A percentile compares a stretch with the other conserved stretches of the same genome.
phyloP scores from a whole-genome alignment of 73 alveolate genomes.

The Stentor roeselii region DNA sequence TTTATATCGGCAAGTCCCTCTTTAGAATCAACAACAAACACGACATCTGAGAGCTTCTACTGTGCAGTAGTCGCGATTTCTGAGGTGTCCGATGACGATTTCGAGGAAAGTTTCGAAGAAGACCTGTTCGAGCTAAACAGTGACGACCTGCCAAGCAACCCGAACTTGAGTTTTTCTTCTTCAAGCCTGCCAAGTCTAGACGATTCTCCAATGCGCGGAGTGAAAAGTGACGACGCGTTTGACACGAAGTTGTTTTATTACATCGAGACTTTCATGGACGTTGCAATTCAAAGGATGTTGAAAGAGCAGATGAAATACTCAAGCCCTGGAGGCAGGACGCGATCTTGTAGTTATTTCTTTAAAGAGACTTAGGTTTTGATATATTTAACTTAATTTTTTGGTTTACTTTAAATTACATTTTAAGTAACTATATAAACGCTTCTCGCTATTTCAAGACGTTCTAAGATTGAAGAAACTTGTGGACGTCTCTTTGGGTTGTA shows the following conservation, averaged over 20 bases:
- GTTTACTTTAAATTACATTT: too few relatives aligned
- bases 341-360: background rate
- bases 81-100: background rate
- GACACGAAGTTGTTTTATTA: conserved; percentile 11
- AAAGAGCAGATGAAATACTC: background rate
- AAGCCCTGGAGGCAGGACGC: conserved; percentile 8
- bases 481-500: background rate
- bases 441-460: background rate
- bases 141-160: background rate
- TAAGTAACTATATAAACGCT: too few relatives aligned
- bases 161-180: background rate
- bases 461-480: background rate
- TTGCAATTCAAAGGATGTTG: background rate
- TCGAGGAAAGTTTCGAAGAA: background rate
- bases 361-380: background rate
- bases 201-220: background rate
- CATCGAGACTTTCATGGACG: conserved; percentile 3
- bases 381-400: too few relatives aligned
- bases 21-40: background rate
- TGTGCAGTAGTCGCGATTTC: background rate
- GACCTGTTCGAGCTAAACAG: background rate
- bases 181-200: background rate
- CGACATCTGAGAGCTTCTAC: background rate
- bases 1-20: background rate
- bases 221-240: background rate